These are phyloP conservation scores for Floccularia luteovirens DNA, from an alignment of 768 basidiomycete genomes.

Conservation along the genomic window DNA sequence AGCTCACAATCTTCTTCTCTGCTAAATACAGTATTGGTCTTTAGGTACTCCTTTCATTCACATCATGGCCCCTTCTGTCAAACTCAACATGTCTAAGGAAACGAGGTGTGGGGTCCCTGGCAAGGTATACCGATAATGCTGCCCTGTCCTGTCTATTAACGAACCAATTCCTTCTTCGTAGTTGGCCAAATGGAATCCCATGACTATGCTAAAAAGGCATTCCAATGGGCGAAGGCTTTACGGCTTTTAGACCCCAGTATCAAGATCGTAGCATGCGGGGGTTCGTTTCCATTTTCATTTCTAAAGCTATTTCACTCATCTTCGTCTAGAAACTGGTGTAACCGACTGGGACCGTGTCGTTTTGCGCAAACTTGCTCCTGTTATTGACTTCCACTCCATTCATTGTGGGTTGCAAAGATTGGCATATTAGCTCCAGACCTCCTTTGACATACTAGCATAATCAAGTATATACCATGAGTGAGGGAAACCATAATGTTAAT, in stretches of 20 bases:
- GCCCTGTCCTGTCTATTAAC: background rate
- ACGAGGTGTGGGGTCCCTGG: conserved; percentile 53
- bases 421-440: background rate
- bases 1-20: background rate
- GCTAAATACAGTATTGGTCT: conserved; percentile 22
- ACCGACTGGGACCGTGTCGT: conserved; percentile 35
- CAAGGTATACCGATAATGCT: conserved; percentile 21
- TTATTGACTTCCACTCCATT: conserved; percentile 44
- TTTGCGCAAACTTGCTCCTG: conserved; percentile 30
- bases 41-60: conserved; percentile 13
- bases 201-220: conserved; percentile 49
- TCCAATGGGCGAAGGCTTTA: conserved; percentile 56
- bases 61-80: background rate
- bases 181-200: conserved; percentile 49
- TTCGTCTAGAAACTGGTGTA: conserved; percentile 26
- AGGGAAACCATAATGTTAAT: conserved; percentile 41
- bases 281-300: conserved; percentile 13
- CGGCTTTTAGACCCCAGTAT: conserved; percentile 48
- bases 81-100: conserved; percentile 27
- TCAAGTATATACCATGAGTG: conserved; percentile 31
- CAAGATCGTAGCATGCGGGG: conserved; percentile 48
- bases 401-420: conserved; percentile 25
- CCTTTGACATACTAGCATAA: background rate
- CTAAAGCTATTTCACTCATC: conserved; percentile 7
- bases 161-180: conserved; percentile 5